Evolutionary conservation across 768 basidiomycete genomes (phyloP), one percentile per base, ranked within the genome.

Genomic region (Rhodotorula graminis): DNA sequence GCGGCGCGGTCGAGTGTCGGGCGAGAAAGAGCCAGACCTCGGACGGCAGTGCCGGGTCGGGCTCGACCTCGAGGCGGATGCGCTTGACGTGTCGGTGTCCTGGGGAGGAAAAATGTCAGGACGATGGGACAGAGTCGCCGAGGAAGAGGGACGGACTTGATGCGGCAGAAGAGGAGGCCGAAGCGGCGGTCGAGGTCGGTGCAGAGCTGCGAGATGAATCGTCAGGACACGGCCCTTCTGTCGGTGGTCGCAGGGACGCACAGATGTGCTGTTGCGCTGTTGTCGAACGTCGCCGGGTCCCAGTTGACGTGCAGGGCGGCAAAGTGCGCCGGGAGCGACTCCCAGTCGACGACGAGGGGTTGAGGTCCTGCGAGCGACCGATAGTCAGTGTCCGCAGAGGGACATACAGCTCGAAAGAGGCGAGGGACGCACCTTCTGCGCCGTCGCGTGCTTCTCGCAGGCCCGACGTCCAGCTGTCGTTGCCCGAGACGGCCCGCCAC

Each of bases 281-380:
- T 15, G 6, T 53, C 61, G 33, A 91, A 90, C 5, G 86, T 82
- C 0, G 61, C 74, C 0, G 93, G 91, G 80, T 93, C 85, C 95
- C 95, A 98, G 78, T 90, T 95, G 49, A 90, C 79, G 80, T 93
- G 92, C 52, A 95, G 80, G 4, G 89, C 87, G 49, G 91, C 88
- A 74, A 97, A 97, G 0, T 86, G 81, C 12, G 85, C 83, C 57
- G 92, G 85, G 18, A 90, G 84, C 52, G 88, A 86, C 25, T 89
- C 85, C 93, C 93, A 97, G 0, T 88, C 84, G 65, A 96, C 55
- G 21, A 59, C 16, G 31, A 72, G 16, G 0, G 61, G 27, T 12
- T 37, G 33, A 1, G 58, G 27, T 11, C 59, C 42, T 60, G 59
- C 40, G 3, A 3, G 56, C 31, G 37, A 33, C 3, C 56, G 31